These are phyloP conservation scores for Colletotrichum melonis DNA, from an alignment of 2,329 filamentous ascomycete species.

Conservation along the genomic window DNA sequence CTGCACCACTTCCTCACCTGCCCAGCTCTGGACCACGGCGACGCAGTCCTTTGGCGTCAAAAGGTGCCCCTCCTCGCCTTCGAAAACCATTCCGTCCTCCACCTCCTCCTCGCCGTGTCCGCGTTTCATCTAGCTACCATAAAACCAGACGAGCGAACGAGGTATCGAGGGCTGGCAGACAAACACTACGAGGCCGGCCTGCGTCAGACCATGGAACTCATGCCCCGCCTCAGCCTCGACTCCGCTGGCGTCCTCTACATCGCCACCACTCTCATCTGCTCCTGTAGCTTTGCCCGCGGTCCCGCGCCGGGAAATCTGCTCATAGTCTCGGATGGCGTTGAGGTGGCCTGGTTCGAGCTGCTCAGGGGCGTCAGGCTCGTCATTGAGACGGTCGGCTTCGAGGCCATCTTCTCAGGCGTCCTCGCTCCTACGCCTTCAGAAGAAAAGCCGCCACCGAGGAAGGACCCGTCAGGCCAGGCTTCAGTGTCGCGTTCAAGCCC, in stretches of 20 bases:
- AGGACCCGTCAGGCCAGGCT: no score
- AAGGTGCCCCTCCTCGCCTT: constrained; percentile 33
- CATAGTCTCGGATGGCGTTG: constrained; percentile 31
- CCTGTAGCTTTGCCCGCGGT: constrained; percentile 21
- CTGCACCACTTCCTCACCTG: constrained; percentile 30
- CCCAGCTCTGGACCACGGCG: neutral
- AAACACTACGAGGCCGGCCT: constrained; percentile 24
- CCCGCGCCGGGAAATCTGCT: constrained; percentile 36
- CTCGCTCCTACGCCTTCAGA: constrained; percentile 8
- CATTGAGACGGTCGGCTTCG: constrained; percentile 29
- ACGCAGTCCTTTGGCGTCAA: constrained; percentile 23
- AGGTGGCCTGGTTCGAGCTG: constrained; percentile 37
- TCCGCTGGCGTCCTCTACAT: constrained; percentile 33
- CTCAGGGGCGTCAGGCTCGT: constrained; percentile 36
- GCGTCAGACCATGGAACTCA: constrained; percentile 24
- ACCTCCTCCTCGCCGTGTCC: constrained; percentile 29
- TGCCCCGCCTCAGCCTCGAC: constrained; percentile 21
- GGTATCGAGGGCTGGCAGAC: constrained; percentile 27
- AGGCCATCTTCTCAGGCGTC: constrained; percentile 33
- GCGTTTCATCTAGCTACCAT: constrained; percentile 10
- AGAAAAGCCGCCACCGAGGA: neutral
- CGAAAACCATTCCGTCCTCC: constrained; percentile 22
- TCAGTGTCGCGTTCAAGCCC: no score
- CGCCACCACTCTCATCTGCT: constrained; percentile 22
- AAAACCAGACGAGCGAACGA: neutral